Percentiles rank a stretch among this genome's conserved stretches.
phyloP scores from a whole-genome alignment of 1,284 basidiomycete species.

The Apiotrichum porosum region DNA sequence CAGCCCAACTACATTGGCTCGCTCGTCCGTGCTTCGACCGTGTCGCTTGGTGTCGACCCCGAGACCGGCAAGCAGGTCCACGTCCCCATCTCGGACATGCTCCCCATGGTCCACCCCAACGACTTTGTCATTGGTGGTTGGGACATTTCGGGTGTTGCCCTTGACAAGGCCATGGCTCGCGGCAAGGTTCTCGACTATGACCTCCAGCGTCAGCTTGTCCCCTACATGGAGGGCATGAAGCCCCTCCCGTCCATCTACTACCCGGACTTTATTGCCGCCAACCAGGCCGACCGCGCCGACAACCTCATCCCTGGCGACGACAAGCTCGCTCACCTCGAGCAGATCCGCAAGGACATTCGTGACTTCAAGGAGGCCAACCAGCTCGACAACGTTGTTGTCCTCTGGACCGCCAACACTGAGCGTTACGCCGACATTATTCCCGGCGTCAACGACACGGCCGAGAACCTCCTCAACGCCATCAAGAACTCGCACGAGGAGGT shows the following conservation, averaged over 20 bases:
- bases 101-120: conserved; percentile 98
- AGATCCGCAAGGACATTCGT: conserved; percentile 87
- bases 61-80: conserved; percentile 83
- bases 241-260: conserved; percentile 94
- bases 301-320: conserved; percentile 80
- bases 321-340: conserved; percentile 88
- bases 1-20: conserved; percentile 96
- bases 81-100: conserved; percentile 85
- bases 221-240: conserved; percentile 73
- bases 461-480: conserved; percentile 79
- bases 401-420: conserved; percentile 99
- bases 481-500: conserved; percentile 82
- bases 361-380: conserved; percentile 80
- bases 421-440: conserved; percentile 92
- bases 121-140: conserved; percentile 96
- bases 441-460: conserved; percentile 93
- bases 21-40: conserved; percentile 82
- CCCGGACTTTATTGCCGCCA: conserved; percentile 93
- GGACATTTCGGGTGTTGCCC: conserved; percentile 82
- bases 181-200: conserved; percentile 95
- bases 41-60: conserved; percentile 82
- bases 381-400: conserved; percentile 83
- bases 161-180: conserved; percentile 92
- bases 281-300: conserved; percentile 86
- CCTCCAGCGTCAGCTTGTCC: conserved; percentile 89